Conservation (phyloP, 441 rosid genomes). For the Flueggea neowawraea region DNA sequence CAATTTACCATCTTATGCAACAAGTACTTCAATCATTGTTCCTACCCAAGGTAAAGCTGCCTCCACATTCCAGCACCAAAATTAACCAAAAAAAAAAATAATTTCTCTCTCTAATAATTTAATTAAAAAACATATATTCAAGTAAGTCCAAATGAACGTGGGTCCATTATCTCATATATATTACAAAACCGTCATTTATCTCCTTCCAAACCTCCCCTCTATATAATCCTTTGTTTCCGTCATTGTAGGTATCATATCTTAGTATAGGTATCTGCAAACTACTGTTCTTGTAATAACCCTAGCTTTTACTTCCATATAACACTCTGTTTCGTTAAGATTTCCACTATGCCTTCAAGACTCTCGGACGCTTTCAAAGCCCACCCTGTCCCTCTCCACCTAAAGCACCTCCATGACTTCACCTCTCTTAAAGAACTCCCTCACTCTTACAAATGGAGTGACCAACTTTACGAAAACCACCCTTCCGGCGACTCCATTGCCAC, state of each 20-base stretch:
- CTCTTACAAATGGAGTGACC: constrained; percentile 62
- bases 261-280: no score
- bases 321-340: background rate
- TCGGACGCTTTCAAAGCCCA: constrained; percentile 48
- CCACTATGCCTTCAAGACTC: constrained; percentile 58
- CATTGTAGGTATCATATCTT: constrained; percentile 4
- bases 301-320: no score
- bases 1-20: no score
- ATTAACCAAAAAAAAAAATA: no score
- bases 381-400: constrained; percentile 47
- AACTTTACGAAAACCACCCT: constrained; percentile 25
- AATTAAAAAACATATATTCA: no score
- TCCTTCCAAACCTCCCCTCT: constrained; percentile 6
- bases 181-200: constrained; percentile 15
- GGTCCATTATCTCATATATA: background rate
- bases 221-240: constrained; percentile 20
- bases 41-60: no score
- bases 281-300: no score
- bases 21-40: no score
- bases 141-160: no score
- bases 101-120: no score
- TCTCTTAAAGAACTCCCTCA: constrained; percentile 68
- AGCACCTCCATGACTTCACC: constrained; percentile 43
- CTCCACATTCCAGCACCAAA: no score
- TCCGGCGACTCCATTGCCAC: constrained; percentile 11